phyloP scores from a whole-genome alignment of 2,329 filamentous ascomycete species.

The Proliferodiscus dingleyae region DNA sequence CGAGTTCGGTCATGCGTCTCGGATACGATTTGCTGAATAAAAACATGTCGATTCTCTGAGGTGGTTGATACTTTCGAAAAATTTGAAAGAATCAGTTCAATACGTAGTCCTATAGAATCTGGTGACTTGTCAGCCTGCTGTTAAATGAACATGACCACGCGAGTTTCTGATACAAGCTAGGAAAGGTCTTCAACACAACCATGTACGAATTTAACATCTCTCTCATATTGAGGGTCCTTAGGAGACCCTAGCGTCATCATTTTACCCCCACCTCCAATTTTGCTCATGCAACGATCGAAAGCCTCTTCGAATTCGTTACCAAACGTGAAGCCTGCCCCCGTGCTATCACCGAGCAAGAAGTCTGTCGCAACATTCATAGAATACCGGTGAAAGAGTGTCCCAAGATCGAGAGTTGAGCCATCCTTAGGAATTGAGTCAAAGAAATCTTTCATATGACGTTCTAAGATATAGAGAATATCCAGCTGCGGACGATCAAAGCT shows the following conservation, averaged over 20 bases:
- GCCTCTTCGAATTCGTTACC: background rate
- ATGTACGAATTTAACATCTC: background rate
- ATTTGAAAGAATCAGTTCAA: background rate
- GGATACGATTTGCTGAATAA: background rate
- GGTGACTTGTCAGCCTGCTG: background rate
- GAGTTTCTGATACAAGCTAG: background rate
- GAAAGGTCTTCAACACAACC: background rate
- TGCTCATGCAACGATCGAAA: background rate
- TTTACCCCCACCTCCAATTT: background rate
- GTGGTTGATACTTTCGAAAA: background rate
- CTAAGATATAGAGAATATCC: constrained; percentile 50
- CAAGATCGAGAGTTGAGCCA: constrained; percentile 46
- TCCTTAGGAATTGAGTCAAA: background rate
- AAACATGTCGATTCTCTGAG: background rate
- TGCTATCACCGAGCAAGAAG: constrained; percentile 49
- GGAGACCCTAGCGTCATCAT: background rate
- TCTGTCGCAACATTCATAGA: constrained; percentile 29
- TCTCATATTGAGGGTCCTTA: background rate
- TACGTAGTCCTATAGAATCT: background rate
- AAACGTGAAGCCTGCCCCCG: background rate
- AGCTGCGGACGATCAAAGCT: constrained; percentile 47
- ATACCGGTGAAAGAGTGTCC: constrained; percentile 50
- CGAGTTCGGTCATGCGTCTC: background rate
- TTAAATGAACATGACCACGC: too few relatives aligned
- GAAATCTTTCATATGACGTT: constrained; percentile 45